A percentile compares a stretch with the other conserved stretches of the same genome.
Evolutionary conservation across 495 filamentous ascomycete species (phyloP).

Genomic region (Penicillium pulvis): DNA sequence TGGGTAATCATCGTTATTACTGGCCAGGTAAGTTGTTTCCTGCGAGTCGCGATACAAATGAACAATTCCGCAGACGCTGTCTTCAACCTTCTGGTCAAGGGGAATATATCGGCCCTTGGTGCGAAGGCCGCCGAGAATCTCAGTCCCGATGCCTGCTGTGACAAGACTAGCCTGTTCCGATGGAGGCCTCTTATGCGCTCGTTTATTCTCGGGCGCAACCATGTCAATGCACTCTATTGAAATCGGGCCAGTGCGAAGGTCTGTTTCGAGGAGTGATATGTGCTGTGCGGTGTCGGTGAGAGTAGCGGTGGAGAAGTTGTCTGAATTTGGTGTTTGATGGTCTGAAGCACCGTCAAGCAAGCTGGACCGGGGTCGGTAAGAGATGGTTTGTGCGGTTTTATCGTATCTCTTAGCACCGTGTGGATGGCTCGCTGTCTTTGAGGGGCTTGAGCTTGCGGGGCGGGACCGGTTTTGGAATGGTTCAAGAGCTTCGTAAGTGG

Average conservation of each 20-base stretch:
- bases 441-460: slow-evolving; percentile 10
- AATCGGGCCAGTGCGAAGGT: slow-evolving; percentile 67
- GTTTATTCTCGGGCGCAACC: slow-evolving; percentile 38
- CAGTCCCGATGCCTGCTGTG: slow-evolving; percentile 51
- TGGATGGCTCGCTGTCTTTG: not conserved
- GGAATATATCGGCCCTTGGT: slow-evolving; percentile 81
- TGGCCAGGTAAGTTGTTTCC: slow-evolving; percentile 58
- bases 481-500: slow-evolving; percentile 44
- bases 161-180: slow-evolving; percentile 37
- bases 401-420: not conserved
- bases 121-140: slow-evolving; percentile 56
- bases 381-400: not conserved
- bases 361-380: not conserved
- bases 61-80: slow-evolving; percentile 90
- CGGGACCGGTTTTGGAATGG: slow-evolving; percentile 40
- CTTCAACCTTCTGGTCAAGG: slow-evolving; percentile 71
- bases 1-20: slow-evolving; percentile 42
- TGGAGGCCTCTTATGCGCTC: slow-evolving; percentile 13
- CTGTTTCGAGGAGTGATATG: slow-evolving; percentile 35
- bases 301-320: not conserved
- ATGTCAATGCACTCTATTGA: slow-evolving; percentile 71
- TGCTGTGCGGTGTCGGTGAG: slow-evolving; percentile 8
- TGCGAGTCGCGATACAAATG: slow-evolving; percentile 88
- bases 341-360: not conserved
- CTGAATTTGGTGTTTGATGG: not conserved